Evolutionary conservation across 441 rosid species (phyloP).

Genomic region (Oxalis stricta): DNA sequence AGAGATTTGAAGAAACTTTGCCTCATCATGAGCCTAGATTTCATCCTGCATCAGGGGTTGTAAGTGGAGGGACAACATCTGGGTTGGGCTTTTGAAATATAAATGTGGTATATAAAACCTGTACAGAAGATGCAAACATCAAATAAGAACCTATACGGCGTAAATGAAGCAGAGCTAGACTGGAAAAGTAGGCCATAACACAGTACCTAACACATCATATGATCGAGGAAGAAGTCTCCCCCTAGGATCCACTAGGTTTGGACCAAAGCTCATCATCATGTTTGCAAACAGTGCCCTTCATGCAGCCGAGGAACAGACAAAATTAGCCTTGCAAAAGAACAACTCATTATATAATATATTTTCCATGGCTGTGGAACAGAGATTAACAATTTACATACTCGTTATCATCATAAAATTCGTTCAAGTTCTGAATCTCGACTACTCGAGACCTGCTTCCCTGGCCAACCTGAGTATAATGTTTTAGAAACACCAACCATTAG

Average conservation of each 20-base stretch:
- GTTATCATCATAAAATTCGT: constrained; percentile 91
- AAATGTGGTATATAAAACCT: constrained; percentile 82
- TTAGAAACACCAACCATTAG: not conserved
- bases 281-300: constrained; percentile 61
- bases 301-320: constrained; percentile 12
- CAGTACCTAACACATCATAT: constrained; percentile 57
- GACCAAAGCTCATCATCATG: constrained; percentile 58
- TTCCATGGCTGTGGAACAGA: not conserved
- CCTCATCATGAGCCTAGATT: constrained; percentile 56
- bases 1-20: constrained; percentile 22
- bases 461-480: constrained; percentile 51
- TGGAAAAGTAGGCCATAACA: constrained; percentile 5
- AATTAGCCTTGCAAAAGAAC: constrained; percentile 7
- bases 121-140: constrained; percentile 8
- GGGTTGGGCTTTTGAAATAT: constrained; percentile 94
- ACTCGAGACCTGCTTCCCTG: constrained; percentile 92
- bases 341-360: not conserved
- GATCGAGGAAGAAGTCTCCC: constrained; percentile 92
- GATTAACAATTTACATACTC: constrained; percentile 25
- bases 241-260: constrained; percentile 67
- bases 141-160: not conserved
- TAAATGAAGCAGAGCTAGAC: not conserved
- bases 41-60: constrained; percentile 57
- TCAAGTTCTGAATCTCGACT: constrained; percentile 91
- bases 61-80: constrained; percentile 71